Evolutionary conservation across 768 basidiomycete genomes (phyloP), one percentile per base, ranked within the genome.

Genomic region (Mycena venus): DNA sequence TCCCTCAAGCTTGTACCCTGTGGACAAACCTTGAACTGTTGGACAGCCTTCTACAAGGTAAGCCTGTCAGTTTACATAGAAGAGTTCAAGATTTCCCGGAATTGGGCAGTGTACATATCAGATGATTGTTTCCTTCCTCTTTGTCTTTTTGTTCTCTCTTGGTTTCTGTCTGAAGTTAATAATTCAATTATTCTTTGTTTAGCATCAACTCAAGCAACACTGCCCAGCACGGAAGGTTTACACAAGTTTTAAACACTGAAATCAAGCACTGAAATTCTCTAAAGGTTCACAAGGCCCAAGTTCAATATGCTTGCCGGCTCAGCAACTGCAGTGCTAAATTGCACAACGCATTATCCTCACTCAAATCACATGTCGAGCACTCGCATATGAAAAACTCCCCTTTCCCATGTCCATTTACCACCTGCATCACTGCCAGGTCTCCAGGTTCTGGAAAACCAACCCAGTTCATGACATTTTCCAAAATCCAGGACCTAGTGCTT

Each of bases 131-230:
- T 40, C 44, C n/a, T 8, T 5, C 9, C 40, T 21, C 23, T 32
- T n/a, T n/a, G 23, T 55, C 49, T 32, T 49, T 29, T 31, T 55
- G 21, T 6, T 23, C 4, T 65, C 44, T 42, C 32, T n/a, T 29
- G n/a, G n/a, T n/a, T n/a, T n/a, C n/a, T 51, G 23, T 32, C 4
- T n/a, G 15, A 60, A 32, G n/a, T 34, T 51, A 5, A 55, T 29
- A 23, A 15, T 53, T 1, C 4, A 4, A 47, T 42, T 19, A 2
- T 27, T 15, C 21, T 51, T 51, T 56, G n/a, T 68, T 3, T 29
- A 73, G 72, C 72, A 73, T 58, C 72, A 73, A 58, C 25, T 36
- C 25, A 68, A 49, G 51, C 72, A n/a, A n/a, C n/a, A 73, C 42
- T 73, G 51, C 32, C 12, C 3, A 1, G 6, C 9, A 9, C 72